Evolutionary conservation across 305 asterid genomes (phyloP).

Genomic region (Fraxinus xanthoxyloides): DNA sequence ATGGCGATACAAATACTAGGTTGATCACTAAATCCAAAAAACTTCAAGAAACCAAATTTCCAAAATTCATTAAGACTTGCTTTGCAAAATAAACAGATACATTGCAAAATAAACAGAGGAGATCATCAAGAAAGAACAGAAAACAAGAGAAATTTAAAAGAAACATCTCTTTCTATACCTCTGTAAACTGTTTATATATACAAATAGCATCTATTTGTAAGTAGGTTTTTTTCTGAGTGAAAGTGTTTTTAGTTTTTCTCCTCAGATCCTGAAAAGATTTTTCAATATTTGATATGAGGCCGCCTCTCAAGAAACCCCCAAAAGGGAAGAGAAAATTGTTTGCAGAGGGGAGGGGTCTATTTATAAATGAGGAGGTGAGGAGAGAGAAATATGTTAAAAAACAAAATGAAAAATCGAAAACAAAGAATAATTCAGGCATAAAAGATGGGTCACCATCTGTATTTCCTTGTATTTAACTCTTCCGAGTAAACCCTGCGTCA

Average conservation of each 20-base stretch:
- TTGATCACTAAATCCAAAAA: neutral
- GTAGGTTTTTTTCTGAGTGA: constrained; percentile 17
- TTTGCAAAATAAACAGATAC: constrained; percentile 18
- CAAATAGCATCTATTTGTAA: constrained; percentile 16
- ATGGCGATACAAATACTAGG: constrained; percentile 14
- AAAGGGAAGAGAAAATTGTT: constrained; percentile 16
- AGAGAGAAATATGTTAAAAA: constrained; percentile 22
- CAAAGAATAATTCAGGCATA: neutral
- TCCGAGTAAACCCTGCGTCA: neutral
- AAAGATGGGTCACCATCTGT: neutral
- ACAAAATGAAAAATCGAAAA: neutral
- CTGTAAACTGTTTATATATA: constrained; percentile 25
- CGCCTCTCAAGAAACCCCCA: constrained; percentile 40
- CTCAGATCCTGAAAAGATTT: constrained; percentile 25
- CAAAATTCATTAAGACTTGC: constrained; percentile 15
- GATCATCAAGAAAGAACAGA: constrained; percentile 26
- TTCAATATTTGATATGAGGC: constrained; percentile 23
- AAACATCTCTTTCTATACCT: constrained; percentile 37
- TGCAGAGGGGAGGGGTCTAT: neutral
- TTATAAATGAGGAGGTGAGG: constrained; percentile 27
- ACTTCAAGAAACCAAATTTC: constrained; percentile 3
- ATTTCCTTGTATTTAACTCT: neutral
- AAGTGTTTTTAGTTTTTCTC: constrained; percentile 24
- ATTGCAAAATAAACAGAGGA: constrained; percentile 19
- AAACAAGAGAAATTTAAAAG: constrained; percentile 27